Base-by-base conservation (phyloP, 768 basidiomycete species). In the Chiua virens region DNA sequence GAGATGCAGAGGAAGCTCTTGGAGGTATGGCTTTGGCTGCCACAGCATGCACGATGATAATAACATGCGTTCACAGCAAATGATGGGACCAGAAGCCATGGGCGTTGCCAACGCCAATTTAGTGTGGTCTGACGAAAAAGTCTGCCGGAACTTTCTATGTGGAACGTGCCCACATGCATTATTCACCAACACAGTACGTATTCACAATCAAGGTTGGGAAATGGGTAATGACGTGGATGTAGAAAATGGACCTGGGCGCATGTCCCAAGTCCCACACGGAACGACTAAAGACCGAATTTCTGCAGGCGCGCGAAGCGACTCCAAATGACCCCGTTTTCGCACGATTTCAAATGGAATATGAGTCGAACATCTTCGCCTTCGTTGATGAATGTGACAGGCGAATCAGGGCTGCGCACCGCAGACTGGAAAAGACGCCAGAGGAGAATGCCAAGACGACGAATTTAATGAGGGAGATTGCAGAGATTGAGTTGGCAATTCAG, bases 21-120 rank as follows among this genome's bases (percentile, higher is more conserved):
- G 45, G 77, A 82, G 73, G 81, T 79, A 58, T n/a, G 71, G 76
- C 50, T 78, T 76, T 75, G 70, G 17, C 35, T 45, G 18, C 3
- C 41, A 42, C 49, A 48, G 9, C 38, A 50, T 18, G 23, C 9
- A 39, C 32, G 23, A 21, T 44, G 15, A 37, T 60, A 42, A 56
- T 17, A 34, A 15, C 34, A 17, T 25, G 28, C 30, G 17, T 40
- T 53, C 53, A 45, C 56, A 97, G 95, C 95, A 97, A 95, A 97
- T 96, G 93, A 98, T 98, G 95, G 96, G 93, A n/a, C 90, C 96
- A 41, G 96, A 99, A 74, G 94, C 97, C 18, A 96, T 99, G 92
- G 97, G 97, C 62, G 86, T 94, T 39, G 85, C 90, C 40, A 92
- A 91, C 60, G 86, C 88, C 58, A 95, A 98, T 73, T 78, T 97